Evolutionary conservation across 805 yeast genomes (phyloP).

Genomic region (Dipodascus albidus): DNA sequence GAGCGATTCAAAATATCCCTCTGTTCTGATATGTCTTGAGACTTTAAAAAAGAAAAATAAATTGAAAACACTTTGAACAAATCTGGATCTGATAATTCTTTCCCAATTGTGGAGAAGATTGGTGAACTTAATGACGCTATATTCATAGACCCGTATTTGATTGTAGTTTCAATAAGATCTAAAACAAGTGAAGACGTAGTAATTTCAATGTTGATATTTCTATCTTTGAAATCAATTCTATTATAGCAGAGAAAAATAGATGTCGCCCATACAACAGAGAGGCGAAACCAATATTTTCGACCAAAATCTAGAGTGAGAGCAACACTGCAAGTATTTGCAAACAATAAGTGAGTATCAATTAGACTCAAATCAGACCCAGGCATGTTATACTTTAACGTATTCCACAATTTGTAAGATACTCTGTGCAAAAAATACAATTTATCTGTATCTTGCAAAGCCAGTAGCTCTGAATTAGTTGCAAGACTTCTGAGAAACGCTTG

Average conservation of each 20-base stretch:
- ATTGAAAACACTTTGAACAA: background rate
- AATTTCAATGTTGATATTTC: background rate
- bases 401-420: background rate
- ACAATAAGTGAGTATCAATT: background rate
- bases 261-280: background rate
- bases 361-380: background rate
- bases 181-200: background rate
- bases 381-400: background rate
- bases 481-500: background rate
- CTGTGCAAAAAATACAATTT: background rate
- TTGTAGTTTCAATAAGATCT: background rate
- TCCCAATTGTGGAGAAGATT: background rate
- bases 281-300: background rate
- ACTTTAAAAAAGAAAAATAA: background rate
- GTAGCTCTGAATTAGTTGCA: background rate
- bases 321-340: background rate
- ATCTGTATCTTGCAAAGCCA: background rate
- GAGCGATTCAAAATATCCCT: background rate
- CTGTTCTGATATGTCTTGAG: background rate
- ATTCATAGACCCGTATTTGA: background rate
- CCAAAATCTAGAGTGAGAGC: background rate
- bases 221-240: background rate
- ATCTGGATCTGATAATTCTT: background rate
- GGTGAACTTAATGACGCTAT: background rate
- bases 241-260: background rate